Percentiles rank a stretch among this genome's conserved stretches.
phyloP scores from a whole-genome alignment of 176 grass and related monocot genomes.

The Themeda triandra region DNA sequence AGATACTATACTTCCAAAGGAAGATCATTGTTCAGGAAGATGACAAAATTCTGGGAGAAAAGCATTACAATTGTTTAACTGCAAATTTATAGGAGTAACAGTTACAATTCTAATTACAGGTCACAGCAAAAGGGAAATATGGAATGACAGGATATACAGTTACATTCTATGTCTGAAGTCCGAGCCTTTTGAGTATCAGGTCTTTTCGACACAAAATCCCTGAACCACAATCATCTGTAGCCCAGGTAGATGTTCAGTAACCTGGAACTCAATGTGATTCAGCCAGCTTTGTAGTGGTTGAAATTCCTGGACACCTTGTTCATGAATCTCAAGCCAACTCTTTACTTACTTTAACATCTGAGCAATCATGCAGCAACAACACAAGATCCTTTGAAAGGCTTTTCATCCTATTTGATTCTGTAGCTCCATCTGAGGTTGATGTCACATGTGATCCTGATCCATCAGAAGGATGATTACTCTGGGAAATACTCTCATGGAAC shows the following conservation, averaged over 20 bases:
- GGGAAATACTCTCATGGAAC: constrained; percentile 42
- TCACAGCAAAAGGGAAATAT: not conserved
- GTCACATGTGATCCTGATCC: constrained; percentile 20
- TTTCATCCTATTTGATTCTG: constrained; percentile 43
- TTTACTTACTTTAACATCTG: constrained; percentile 41
- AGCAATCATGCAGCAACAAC: constrained; percentile 42
- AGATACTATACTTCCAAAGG: not conserved
- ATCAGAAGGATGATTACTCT: constrained; percentile 4
- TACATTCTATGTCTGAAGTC: not conserved
- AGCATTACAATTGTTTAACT: not conserved
- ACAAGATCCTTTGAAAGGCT: constrained; percentile 42
- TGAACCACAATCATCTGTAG: not conserved
- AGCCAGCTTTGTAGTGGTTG: not conserved
- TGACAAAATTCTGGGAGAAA: not conserved
- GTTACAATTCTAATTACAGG: not conserved
- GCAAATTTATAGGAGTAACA: not conserved
- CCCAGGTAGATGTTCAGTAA: not conserved
- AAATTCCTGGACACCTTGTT: not conserved
- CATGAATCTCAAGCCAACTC: constrained; percentile 31
- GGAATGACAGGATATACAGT: not conserved
- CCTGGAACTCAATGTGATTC: not conserved
- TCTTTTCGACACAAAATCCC: not conserved
- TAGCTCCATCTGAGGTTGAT: not conserved
- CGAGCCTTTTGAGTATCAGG: not conserved
- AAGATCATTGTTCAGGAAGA: not conserved